Evolutionary conservation across 1,139 yeast species (phyloP), one percentile per base, ranked within the genome.

Genomic region (Taphrina confusa): DNA sequence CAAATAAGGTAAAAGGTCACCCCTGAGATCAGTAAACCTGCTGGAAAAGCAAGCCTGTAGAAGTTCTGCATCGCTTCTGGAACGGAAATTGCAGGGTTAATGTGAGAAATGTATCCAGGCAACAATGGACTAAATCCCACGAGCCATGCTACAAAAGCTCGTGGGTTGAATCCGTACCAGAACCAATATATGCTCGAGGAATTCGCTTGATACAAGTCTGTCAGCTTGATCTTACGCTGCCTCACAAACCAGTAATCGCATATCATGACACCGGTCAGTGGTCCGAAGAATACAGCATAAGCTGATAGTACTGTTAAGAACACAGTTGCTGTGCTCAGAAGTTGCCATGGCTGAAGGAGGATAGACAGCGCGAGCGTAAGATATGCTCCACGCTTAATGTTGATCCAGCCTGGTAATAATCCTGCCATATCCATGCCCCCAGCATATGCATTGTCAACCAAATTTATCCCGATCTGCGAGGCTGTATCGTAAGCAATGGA

Each of bases 81-180:
- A 3, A 57, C 57, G 1, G 8, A 18, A 16, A 57, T 27, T 4
- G 23, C 22, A 11, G 44, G 25, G 6, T 57, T 49, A 51, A 57
- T 34, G 25, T 42, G 44, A 25, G 18, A 20, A 33, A 57, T 50
- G 36, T 60, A 49, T 3, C 95, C 95, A 47, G 85, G 87, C 65
- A 87, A 82, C 68, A 86, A 85, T 33, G 90, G 91, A 50, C 82
- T 76, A 62, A 87, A 82, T 65, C 94, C 94, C 67, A 85, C 77
- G 62, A 85, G 71, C 71, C 86, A 86, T 0, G 91, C 89, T 36
- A 75, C 80, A 63, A 81, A 80, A 0, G 89, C 91, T 71, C 94
- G 80, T 88, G 89, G 84, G 71, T 87, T 87, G 70, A 79, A 67
- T 49, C 94, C 94, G 54, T 69, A 66, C 18, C 70, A 75, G 71